phyloP scores from a whole-genome alignment of 2,329 filamentous ascomycete genomes.

The Balansia obtecta region DNA sequence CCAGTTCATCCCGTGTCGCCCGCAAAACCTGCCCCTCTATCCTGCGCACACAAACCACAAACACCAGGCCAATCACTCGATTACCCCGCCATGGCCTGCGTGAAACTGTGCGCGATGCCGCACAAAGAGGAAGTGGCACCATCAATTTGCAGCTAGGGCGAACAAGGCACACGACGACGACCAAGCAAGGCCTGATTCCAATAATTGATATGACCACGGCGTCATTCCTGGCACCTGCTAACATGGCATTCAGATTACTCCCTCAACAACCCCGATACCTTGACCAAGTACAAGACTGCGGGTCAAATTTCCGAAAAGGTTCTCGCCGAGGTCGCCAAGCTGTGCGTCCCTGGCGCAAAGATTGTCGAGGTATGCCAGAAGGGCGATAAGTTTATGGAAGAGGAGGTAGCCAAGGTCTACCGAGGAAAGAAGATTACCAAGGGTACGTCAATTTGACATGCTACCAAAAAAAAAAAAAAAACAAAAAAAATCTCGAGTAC shows the following conservation, averaged over 20 bases:
- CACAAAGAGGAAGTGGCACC: background rate
- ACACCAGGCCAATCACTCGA: background rate
- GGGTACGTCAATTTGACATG: slow-evolving; percentile 40
- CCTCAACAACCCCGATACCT: slow-evolving; percentile 81
- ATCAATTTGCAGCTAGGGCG: background rate
- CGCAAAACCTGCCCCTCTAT: slow-evolving; percentile 14
- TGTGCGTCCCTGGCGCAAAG: slow-evolving; percentile 75
- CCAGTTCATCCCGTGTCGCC: background rate
- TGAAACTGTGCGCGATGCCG: background rate
- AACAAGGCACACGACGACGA: slow-evolving; percentile 4
- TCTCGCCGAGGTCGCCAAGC: slow-evolving; percentile 66
- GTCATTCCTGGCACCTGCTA: background rate
- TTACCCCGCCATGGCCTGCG: slow-evolving; percentile 9
- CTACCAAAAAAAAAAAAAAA: no score
- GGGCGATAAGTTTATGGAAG: slow-evolving; percentile 88
- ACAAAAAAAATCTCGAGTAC: no score
- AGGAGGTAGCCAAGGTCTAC: slow-evolving; percentile 92
- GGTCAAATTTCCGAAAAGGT: slow-evolving; percentile 93
- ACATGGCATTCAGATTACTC: slow-evolving; percentile 54
- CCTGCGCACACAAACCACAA: slow-evolving; percentile 8
- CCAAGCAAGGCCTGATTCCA: background rate
- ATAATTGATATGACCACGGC: no score
- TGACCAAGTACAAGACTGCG: slow-evolving; percentile 98
- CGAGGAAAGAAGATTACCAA: slow-evolving; percentile 96
- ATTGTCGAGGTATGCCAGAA: slow-evolving; percentile 90